phyloP scores from a whole-genome alignment of 2,329 filamentous ascomycete genomes.

The Sclerotinia minor region DNA sequence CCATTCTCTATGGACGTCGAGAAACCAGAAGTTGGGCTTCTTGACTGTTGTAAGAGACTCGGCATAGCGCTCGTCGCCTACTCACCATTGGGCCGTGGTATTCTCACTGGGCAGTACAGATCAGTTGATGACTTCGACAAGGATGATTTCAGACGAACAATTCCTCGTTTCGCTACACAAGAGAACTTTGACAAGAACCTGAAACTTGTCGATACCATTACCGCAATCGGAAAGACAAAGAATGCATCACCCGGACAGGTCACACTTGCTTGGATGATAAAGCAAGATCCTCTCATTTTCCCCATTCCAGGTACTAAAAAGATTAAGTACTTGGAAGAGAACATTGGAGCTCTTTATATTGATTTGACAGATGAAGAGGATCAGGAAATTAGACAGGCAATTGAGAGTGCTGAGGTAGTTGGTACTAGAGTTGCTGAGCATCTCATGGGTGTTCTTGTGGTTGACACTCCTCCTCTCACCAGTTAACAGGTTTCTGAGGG shows the following conservation, averaged over 20 bases:
- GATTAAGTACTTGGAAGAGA: slow-evolving; percentile 50
- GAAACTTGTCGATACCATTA: slow-evolving; percentile 52
- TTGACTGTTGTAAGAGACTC: slow-evolving; percentile 57
- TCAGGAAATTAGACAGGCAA: slow-evolving; percentile 41
- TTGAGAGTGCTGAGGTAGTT: slow-evolving; percentile 34
- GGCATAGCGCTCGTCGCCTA: slow-evolving; percentile 41
- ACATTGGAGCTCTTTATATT: slow-evolving; percentile 41
- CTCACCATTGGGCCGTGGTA: slow-evolving; percentile 51
- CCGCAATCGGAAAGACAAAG: slow-evolving; percentile 53
- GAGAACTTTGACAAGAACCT: slow-evolving; percentile 59
- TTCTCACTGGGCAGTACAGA: slow-evolving; percentile 45
- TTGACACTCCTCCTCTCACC: slow-evolving; percentile 24
- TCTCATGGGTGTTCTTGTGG: slow-evolving; percentile 24
- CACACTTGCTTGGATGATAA: slow-evolving; percentile 61
- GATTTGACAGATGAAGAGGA: slow-evolving; percentile 43
- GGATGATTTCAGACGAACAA: slow-evolving; percentile 39
- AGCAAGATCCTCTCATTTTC: slow-evolving; percentile 58
- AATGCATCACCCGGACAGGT: slow-evolving; percentile 56
- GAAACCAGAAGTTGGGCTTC: slow-evolving; percentile 46
- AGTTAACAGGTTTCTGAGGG: neutral
- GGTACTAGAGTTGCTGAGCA: slow-evolving; percentile 26
- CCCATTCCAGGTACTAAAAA: slow-evolving; percentile 56
- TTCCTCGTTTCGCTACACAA: slow-evolving; percentile 50
- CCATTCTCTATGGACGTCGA: slow-evolving; percentile 60
- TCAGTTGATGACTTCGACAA: slow-evolving; percentile 35